phyloP scores from a whole-genome alignment of 2,329 filamentous ascomycete species.

The Calonectria multiphialidica region DNA sequence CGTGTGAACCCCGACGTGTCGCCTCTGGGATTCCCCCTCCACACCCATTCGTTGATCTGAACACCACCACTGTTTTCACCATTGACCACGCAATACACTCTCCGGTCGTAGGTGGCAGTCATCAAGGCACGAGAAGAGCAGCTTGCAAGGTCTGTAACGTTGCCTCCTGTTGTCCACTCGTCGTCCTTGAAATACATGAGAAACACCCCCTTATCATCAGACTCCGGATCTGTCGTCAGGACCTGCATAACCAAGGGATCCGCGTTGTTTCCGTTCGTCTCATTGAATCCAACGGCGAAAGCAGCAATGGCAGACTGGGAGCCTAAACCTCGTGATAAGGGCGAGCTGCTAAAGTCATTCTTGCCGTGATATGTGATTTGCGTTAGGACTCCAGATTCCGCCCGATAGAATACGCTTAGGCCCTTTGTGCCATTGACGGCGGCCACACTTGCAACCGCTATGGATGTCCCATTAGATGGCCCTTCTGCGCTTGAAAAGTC shows the following conservation, averaged over 20 bases:
- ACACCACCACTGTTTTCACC: not conserved
- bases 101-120: not conserved
- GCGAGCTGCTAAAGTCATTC: not conserved
- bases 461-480: not conserved
- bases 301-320: slow-evolving; percentile 3
- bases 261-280: not conserved
- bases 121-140: not conserved
- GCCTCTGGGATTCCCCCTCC: not conserved
- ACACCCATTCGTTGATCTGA: not conserved
- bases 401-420: slow-evolving; percentile 14
- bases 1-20: not conserved
- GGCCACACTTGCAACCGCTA: not conserved
- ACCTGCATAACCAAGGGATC: not conserved
- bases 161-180: not conserved
- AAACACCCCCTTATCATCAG: not conserved
- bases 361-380: slow-evolving; percentile 2
- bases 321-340: not conserved
- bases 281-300: slow-evolving; percentile 10
- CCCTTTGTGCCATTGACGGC: not conserved
- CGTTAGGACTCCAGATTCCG: slow-evolving; percentile 10
- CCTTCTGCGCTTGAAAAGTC: not conserved
- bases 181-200: slow-evolving; percentile 13
- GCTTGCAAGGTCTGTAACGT: slow-evolving; percentile 6
- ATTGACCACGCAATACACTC: slow-evolving; percentile 16
- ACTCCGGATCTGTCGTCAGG: slow-evolving; percentile 1